Base-by-base conservation (phyloP, 2,329 filamentous ascomycete species). In the Cladosporium oxysporum region DNA sequence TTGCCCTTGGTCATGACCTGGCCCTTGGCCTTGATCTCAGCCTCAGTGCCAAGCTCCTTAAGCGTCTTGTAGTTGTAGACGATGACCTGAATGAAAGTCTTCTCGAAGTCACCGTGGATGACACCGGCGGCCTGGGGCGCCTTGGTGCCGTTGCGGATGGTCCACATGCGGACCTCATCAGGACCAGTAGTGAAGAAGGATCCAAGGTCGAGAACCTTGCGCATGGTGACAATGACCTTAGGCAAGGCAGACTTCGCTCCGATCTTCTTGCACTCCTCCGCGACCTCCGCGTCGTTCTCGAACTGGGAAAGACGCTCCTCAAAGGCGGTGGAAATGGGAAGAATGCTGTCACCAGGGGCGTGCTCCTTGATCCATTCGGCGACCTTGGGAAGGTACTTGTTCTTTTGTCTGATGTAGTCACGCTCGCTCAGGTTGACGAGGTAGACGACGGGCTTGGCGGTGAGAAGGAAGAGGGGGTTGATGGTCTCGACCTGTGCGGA, bases 1-100 rank as follows among this genome's bases (percentile, higher is more conserved):
- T 98, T 98, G 77, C 95, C 95, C 86, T 99, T 99, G 66, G 94
- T 98, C 90, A 97, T 91, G 71, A 99, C 80, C 85, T 99, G 99
- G 75, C 95, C 95, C 80, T 94, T 94, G 29, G 94, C 87, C 85
- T 93, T 96, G 71, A 97, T 91, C 71, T 91, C 87, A 28, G 88
- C 84, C 83, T 99, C 95, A 70, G 96, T 92, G 62, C 94, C 94
- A 58, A 91, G 83, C 81, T 98, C 95, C 82, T 90, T 92, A 63
- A 99, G 83, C 2, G 85, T 82, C 29, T 78, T 84, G 81, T 88
- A 99, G 83, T 97, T 98, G 83, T 96, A 98, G 33, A 97, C 93
- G 70, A 99, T 86, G 69, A 86, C 91, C 82, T 99, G 96, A 74
- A 99, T 99, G 78, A 99, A 99, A 0, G 96, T 99, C 89, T 99